Percentiles rank a stretch among this genome's conserved stretches.
Conservation (phyloP, 441 rosid genomes). For the Biscutella auriculata region DNA sequence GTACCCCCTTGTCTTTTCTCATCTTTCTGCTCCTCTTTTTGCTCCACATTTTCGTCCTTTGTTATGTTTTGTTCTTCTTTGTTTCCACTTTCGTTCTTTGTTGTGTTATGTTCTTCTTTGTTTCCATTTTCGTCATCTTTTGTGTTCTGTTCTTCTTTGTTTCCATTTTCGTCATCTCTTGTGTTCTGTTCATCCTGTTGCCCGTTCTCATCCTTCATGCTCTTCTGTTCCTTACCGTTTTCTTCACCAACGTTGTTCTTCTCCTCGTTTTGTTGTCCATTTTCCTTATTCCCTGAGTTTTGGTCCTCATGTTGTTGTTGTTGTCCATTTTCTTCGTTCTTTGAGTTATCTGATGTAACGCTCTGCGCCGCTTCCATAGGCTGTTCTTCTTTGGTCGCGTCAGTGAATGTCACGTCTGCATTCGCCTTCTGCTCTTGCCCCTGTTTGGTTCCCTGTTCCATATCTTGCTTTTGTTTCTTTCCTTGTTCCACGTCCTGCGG, state of each 20-base stretch:
- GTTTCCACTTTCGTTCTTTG: conserved; percentile 7
- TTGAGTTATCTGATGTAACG: conserved; percentile 11
- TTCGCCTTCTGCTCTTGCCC: conserved; percentile 8
- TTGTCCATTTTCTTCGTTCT: conserved; percentile 14
- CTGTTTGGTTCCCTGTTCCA: conserved; percentile 20
- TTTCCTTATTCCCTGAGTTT: conserved; percentile 12
- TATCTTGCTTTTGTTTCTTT: conserved; percentile 18
- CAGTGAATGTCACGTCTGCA: conserved; percentile 14
- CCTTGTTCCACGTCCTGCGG: conserved; percentile 18
- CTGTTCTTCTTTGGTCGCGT: conserved; percentile 24
- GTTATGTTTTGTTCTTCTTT: conserved; percentile 8
- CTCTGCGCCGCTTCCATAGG: conserved; percentile 6
- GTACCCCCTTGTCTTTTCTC: conserved; percentile 11
- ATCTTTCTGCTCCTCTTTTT: conserved; percentile 18
- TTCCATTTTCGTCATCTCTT: conserved; percentile 6
- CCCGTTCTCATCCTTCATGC: conserved; percentile 2
- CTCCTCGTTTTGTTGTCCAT: conserved; percentile 14
- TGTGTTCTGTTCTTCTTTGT: conserved; percentile 11
- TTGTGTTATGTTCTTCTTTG: conserved; percentile 14
- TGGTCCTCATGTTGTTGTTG: conserved; percentile 20
- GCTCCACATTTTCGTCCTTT: conserved; percentile 8
- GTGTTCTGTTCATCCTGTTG: conserved; percentile 17
- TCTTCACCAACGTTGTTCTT: conserved; percentile 5
- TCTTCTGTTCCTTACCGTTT: conserved; percentile 7
- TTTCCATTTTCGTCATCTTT: background rate